Conservation (phyloP, 2,329 filamentous ascomycete species). For the Aspergillus spinulosporus region DNA sequence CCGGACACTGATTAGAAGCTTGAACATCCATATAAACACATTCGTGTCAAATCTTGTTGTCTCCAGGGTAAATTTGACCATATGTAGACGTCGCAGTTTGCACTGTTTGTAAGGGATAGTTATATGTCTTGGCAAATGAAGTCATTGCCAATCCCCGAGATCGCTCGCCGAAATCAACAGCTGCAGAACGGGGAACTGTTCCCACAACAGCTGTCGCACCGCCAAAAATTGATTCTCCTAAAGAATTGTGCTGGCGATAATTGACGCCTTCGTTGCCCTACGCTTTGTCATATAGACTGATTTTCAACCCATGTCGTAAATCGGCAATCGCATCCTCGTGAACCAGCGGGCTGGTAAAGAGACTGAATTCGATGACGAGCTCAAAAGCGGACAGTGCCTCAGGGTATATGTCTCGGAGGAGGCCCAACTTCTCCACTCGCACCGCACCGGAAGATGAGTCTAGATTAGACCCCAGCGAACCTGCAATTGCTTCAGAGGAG, state of each 20-base stretch:
- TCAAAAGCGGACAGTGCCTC: slow-evolving; percentile 23
- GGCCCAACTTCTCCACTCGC: slow-evolving; percentile 43
- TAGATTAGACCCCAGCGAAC: slow-evolving; percentile 37
- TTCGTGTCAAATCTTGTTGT: not conserved
- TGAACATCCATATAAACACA: too few species aligned
- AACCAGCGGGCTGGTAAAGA: slow-evolving; percentile 11
- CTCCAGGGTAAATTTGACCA: not conserved
- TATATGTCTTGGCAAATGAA: slow-evolving; percentile 18
- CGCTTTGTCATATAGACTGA: not conserved
- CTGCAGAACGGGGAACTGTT: not conserved
- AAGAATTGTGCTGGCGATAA: not conserved
- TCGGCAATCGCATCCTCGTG: not conserved
- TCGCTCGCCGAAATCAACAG: slow-evolving; percentile 1
- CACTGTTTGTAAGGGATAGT: slow-evolving; percentile 30
- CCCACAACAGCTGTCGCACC: slow-evolving; percentile 4
- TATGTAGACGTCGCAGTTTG: slow-evolving; percentile 26
- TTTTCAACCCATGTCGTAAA: not conserved
- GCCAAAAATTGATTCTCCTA: not conserved
- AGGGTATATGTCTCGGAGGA: slow-evolving; percentile 29
- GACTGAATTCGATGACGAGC: slow-evolving; percentile 26
- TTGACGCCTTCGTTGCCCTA: not conserved
- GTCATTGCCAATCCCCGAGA: slow-evolving; percentile 21
- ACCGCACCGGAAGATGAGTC: slow-evolving; percentile 40
- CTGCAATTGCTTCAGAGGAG: slow-evolving; percentile 23
- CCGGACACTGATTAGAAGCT: too few species aligned